Conservation (phyloP, 2,329 filamentous ascomycete species). For the Cladobotryum protrusum region DNA sequence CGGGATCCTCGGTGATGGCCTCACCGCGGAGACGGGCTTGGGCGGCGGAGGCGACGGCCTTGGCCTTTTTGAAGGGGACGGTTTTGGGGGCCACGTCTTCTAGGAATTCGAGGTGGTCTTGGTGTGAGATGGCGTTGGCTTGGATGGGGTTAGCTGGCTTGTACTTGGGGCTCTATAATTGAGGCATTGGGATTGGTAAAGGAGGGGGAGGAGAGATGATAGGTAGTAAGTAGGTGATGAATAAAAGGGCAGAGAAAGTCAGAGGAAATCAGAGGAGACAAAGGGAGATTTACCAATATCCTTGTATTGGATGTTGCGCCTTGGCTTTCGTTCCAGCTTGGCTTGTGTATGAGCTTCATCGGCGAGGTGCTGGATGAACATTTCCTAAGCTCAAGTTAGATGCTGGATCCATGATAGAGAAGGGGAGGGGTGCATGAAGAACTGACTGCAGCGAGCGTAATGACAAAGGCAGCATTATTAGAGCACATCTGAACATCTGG, state of each 20-base stretch:
- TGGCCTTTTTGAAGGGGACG: slow-evolving; percentile 71
- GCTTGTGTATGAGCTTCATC: slow-evolving; percentile 81
- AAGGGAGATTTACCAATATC: slow-evolving; percentile 63
- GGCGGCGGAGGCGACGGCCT: slow-evolving; percentile 51
- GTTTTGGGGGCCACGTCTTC: slow-evolving; percentile 87
- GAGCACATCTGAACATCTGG: slow-evolving; percentile 80
- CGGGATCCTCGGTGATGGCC: slow-evolving; percentile 24
- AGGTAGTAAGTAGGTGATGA: background rate
- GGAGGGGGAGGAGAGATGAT: background rate
- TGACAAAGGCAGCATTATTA: slow-evolving; percentile 89
- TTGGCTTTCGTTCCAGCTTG: slow-evolving; percentile 84
- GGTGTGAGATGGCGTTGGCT: slow-evolving; percentile 80
- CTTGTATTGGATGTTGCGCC: slow-evolving; percentile 91
- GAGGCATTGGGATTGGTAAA: background rate
- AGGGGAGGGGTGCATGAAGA: background rate
- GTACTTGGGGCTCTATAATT: background rate
- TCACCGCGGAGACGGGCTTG: slow-evolving; percentile 40
- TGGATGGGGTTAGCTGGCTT: slow-evolving; percentile 12
- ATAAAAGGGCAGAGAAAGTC: background rate
- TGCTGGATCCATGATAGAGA: background rate
- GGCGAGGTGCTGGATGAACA: slow-evolving; percentile 91
- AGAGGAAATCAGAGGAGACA: background rate
- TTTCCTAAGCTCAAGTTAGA: slow-evolving; percentile 52
- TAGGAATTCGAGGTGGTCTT: slow-evolving; percentile 93
- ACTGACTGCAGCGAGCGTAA: slow-evolving; percentile 78